Conservation (phyloP, 176 grass and related monocot species). For the Urochloa ruziziensis region DNA sequence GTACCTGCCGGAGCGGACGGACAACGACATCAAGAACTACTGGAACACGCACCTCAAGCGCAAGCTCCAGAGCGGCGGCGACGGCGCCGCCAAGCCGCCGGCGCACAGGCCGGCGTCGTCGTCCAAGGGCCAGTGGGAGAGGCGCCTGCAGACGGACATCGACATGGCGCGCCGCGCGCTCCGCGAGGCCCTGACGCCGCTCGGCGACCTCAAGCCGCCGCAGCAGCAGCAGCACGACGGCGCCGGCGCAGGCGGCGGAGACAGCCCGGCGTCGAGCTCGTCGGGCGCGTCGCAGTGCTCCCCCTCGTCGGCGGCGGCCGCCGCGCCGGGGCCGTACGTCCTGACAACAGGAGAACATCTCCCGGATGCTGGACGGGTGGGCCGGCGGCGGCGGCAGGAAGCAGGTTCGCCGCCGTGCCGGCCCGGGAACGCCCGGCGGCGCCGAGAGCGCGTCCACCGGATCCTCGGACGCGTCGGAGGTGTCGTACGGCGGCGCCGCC, state of each 20-base stretch:
- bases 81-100: not conserved
- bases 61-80: constrained; percentile 41
- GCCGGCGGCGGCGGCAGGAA: not conserved
- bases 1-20: constrained; percentile 87
- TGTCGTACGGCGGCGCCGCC: constrained; percentile 25
- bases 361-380: constrained; percentile 83
- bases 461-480: constrained; percentile 34
- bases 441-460: constrained; percentile 42
- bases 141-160: constrained; percentile 77
- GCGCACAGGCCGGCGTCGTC: constrained; percentile 33
- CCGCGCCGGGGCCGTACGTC: constrained; percentile 41
- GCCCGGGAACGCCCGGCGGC: constrained; percentile 16
- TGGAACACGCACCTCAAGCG: constrained; percentile 99
- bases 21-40: constrained; percentile 99
- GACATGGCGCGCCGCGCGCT: constrained; percentile 70
- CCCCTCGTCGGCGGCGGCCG: not conserved
- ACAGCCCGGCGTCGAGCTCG: constrained; percentile 44
- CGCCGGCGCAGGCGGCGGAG: not conserved
- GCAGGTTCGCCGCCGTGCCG: not conserved
- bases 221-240: not conserved
- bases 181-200: constrained; percentile 53
- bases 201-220: constrained; percentile 30
- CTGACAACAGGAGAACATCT: constrained; percentile 73
- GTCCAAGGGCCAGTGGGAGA: constrained; percentile 84
- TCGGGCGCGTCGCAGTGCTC: constrained; percentile 38